These are phyloP conservation scores for Hordeum vulgare DNA, from an alignment of 176 grass and related monocot species.

Conservation along the genomic window DNA sequence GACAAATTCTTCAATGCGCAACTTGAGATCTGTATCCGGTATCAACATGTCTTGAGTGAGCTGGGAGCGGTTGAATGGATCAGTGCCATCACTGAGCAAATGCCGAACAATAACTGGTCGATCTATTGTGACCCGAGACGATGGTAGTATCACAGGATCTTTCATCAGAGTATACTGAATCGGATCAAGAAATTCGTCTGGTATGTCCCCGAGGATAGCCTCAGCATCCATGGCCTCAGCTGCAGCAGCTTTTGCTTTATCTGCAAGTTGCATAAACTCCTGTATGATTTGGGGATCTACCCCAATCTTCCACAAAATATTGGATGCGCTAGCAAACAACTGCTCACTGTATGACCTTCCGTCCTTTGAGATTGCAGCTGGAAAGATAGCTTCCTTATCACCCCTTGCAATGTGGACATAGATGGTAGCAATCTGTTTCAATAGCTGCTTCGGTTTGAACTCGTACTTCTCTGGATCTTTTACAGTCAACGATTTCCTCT, in stretches of 20 bases:
- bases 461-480: slow-evolving; percentile 99
- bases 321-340: slow-evolving; percentile 74
- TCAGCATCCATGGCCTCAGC: slow-evolving; percentile 95
- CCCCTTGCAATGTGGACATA: slow-evolving; percentile 98
- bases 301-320: slow-evolving; percentile 90
- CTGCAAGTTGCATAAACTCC: slow-evolving; percentile 69
- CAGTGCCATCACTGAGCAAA: slow-evolving; percentile 82
- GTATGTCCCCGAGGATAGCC: slow-evolving; percentile 84
- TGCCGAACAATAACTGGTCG: slow-evolving; percentile 89
- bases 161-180: slow-evolving; percentile 98
- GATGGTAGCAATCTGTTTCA: slow-evolving; percentile 95
- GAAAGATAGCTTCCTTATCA: slow-evolving; percentile 77
- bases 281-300: slow-evolving; percentile 67
- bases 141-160: slow-evolving; percentile 94
- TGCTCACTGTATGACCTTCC: slow-evolving; percentile 89
- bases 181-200: slow-evolving; percentile 97
- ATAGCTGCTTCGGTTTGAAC: slow-evolving; percentile 85
- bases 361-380: slow-evolving; percentile 88
- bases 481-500: slow-evolving; percentile 93
- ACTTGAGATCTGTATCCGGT: slow-evolving; percentile 66
- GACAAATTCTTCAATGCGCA: slow-evolving; percentile 68
- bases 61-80: slow-evolving; percentile 94
- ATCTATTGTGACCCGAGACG: slow-evolving; percentile 71
- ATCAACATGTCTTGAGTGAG: slow-evolving; percentile 96
- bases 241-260: slow-evolving; percentile 72